Percentiles rank a stretch among this genome's conserved stretches.
phyloP scores from a whole-genome alignment of 192 early-diverging fungal genomes.

The Rhizoclosmatium globosum region DNA sequence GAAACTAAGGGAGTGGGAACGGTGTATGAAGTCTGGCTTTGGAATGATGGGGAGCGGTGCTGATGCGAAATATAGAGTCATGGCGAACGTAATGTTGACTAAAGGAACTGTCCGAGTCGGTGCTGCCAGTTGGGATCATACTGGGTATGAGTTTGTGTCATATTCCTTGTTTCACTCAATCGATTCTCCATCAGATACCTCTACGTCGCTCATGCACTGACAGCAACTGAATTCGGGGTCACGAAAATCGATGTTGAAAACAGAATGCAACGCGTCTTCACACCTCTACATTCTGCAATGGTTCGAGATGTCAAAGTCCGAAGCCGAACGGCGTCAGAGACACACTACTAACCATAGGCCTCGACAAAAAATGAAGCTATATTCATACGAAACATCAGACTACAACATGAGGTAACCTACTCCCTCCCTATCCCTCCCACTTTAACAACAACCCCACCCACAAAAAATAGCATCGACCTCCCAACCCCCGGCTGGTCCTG shows the following conservation, averaged over 20 bases:
- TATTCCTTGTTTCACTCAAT: too few species aligned
- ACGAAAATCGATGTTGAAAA: not conserved
- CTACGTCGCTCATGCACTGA: not conserved
- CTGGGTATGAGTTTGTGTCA: not conserved
- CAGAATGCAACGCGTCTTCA: not conserved
- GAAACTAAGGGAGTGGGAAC: not conserved
- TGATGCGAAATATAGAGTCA: not conserved
- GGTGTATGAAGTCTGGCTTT: not conserved
- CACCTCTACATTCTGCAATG: not conserved
- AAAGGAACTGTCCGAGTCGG: not conserved
- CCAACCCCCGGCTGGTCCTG: conserved; percentile 1
- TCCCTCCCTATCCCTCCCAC: not conserved
- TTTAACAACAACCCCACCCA: not conserved
- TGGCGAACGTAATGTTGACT: not conserved
- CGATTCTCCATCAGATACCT: not conserved
- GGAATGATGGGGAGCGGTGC: too few species aligned
- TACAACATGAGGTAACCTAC: not conserved
- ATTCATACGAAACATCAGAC: not conserved
- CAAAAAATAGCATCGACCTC: conserved; percentile 1
- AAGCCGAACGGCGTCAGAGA: not conserved
- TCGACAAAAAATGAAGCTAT: conserved; percentile 3
- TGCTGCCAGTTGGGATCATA: not conserved
- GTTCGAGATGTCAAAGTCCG: conserved; percentile 2
- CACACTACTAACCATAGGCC: not conserved
- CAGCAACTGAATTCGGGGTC: not conserved